phyloP scores from a whole-genome alignment of 352 stramenopile species.

The Albugo laibachii region DNA sequence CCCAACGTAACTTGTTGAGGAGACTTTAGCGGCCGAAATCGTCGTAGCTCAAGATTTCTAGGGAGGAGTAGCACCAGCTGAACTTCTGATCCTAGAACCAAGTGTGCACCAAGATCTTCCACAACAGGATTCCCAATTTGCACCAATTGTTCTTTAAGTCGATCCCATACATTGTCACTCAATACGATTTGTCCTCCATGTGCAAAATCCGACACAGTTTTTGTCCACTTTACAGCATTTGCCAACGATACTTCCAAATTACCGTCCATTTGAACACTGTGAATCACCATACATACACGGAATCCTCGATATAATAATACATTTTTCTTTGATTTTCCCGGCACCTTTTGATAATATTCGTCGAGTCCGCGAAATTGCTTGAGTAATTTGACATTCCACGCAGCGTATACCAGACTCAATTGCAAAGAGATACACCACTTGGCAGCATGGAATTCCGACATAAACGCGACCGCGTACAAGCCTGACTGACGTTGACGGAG shows the following conservation, averaged over 20 bases:
- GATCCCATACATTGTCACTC: conserved; percentile 71
- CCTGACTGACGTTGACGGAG: conserved; percentile 50
- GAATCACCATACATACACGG: conserved; percentile 74
- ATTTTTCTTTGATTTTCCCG: conserved; percentile 49
- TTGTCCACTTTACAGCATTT: conserved; percentile 67
- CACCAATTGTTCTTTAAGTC: conserved; percentile 70
- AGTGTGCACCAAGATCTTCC: conserved; percentile 64
- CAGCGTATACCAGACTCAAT: conserved; percentile 64
- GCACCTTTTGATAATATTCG: conserved; percentile 25
- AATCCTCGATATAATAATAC: conserved; percentile 66
- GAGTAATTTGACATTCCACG: conserved; percentile 76
- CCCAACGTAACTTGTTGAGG: conserved; percentile 43
- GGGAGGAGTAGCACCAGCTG: conserved; percentile 64
- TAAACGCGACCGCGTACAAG: conserved; percentile 69
- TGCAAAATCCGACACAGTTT: conserved; percentile 63
- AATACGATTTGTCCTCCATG: conserved; percentile 72
- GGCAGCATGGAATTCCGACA: conserved; percentile 68
- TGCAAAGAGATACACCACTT: conserved; percentile 77
- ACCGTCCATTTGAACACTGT: conserved; percentile 35
- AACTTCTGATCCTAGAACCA: conserved; percentile 49
- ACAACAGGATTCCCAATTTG: conserved; percentile 74
- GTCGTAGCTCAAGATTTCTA: conserved; percentile 47
- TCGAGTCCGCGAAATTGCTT: conserved; percentile 68
- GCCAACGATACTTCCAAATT: conserved; percentile 34
- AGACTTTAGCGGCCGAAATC: conserved; percentile 56